phyloP scores from a whole-genome alignment of 495 filamentous ascomycete species.

The Daldinia vernicosa region DNA sequence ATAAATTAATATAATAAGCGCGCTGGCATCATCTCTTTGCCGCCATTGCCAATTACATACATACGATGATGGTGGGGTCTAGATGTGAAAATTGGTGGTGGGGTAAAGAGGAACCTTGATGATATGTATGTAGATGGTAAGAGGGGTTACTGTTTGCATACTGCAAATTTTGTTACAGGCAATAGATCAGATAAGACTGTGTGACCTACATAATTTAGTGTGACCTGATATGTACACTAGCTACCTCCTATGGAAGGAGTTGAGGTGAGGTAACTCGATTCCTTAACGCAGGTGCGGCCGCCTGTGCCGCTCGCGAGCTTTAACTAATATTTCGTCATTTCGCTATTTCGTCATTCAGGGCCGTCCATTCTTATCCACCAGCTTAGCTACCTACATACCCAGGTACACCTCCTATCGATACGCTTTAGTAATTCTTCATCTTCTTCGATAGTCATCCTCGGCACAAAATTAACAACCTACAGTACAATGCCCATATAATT shows the following conservation, averaged over 20 bases:
- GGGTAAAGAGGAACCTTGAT: neutral
- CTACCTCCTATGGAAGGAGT: no score
- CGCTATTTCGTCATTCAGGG: slow-evolving; percentile 20
- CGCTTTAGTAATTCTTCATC: slow-evolving; percentile 31
- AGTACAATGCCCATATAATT: neutral
- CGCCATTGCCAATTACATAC: slow-evolving; percentile 7
- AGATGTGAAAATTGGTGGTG: neutral
- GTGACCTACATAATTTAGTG: neutral
- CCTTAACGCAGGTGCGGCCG: slow-evolving; percentile 29
- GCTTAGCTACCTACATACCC: neutral
- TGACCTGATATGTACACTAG: neutral
- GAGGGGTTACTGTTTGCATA: neutral
- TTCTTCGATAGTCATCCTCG: slow-evolving; percentile 15
- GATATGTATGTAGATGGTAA: neutral
- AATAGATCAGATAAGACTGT: neutral
- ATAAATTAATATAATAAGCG: neutral
- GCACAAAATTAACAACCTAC: slow-evolving; percentile 29
- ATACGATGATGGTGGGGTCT: slow-evolving; percentile 22
- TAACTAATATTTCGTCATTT: slow-evolving; percentile 29
- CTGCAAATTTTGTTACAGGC: neutral
- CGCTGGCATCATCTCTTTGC: slow-evolving; percentile 5
- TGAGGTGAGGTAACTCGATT: no score
- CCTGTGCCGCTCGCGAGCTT: slow-evolving; percentile 2
- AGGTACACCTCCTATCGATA: neutral
- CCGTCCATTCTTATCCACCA: neutral